A percentile compares a stretch with the other conserved stretches of the same genome.
Evolutionary conservation across 2,329 filamentous ascomycete species (phyloP).

Genomic region (Akanthomyces lecanii): DNA sequence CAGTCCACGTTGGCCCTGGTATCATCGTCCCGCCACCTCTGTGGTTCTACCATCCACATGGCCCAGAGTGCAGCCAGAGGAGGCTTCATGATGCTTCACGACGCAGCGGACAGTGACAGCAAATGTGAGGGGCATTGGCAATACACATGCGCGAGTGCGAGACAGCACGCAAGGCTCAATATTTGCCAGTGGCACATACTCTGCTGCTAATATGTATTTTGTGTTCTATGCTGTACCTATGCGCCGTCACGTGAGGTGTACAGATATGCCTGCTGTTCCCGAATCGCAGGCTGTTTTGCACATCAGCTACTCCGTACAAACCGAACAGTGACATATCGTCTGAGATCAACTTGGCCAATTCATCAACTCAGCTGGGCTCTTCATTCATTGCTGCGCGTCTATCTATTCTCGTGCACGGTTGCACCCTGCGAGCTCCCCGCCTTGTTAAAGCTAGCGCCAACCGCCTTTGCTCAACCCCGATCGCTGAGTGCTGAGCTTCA

Average conservation of each 20-base stretch:
- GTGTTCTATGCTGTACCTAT: no score
- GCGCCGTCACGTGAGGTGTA: neutral
- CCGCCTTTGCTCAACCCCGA: neutral
- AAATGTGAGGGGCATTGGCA: neutral
- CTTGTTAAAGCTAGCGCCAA: neutral
- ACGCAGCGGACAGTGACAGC: neutral
- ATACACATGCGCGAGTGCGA: neutral
- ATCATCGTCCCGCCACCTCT: neutral
- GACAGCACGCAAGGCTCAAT: neutral
- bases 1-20: neutral
- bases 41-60: neutral
- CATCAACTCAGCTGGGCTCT: neutral
- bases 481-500: neutral
- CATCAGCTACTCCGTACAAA: neutral
- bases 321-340: neutral
- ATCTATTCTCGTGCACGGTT: neutral
- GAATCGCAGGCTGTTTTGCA: neutral
- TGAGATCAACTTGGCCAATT: neutral
- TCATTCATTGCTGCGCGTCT: neutral
- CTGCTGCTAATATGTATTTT: no score
- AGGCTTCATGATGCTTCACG: slow-evolving; percentile 1
- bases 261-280: neutral
- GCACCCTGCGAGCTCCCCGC: neutral
- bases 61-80: neutral
- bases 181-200: no score